Evolutionary conservation across 768 basidiomycete species (phyloP), one percentile per base, ranked within the genome.

Genomic region (Boletus subcaerulescens): DNA sequence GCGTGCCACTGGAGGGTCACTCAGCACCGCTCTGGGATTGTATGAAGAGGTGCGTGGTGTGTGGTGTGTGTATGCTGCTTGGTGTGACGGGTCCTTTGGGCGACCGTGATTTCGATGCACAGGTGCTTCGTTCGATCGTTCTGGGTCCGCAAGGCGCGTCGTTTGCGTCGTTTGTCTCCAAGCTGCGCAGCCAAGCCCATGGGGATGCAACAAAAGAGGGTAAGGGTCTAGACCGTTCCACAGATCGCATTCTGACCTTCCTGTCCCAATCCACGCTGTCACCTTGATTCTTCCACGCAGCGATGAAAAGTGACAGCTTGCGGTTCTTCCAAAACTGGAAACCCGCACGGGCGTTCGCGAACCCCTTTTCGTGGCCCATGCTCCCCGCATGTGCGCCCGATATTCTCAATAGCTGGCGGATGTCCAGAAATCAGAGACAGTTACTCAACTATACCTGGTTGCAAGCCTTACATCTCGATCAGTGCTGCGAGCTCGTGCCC

Each of bases 281-380:
- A 5, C 8, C 15, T 13, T 13, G 26, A 2, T 20, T 50, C 12
- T 42, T 11, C 33, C 32, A 7, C 8, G 3, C 26, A 68, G 66
- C 57, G 11, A 33, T 43, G 48, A 64, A 60, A 29, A 68, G 55
- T 1, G 60, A 63, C 11, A 59, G 52, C 36, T 32, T 70, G 17
- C 65, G 56, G 11, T 70, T 71, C 55, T 70, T 70, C 57, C 69
- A 71, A 36, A 48, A 53, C 35, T 71, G 69, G 69, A 71, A 71
- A 43, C 66, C 60, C 3, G 59, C 69, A 3, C 63, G 69, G 14
- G 53, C 71, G 40, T 72, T 72, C 15, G 65, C 71, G 1, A 71
- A 67, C 33, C 69, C 69, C 0, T 72, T 71, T 53, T 63, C 59
- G 10, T 70, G 71, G 69, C 69, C 69, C 0, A 67, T 72, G 66